A percentile compares a stretch with the other conserved stretches of the same genome.
Evolutionary conservation across 768 basidiomycete species (phyloP).

Genomic region (Mycena metata): DNA sequence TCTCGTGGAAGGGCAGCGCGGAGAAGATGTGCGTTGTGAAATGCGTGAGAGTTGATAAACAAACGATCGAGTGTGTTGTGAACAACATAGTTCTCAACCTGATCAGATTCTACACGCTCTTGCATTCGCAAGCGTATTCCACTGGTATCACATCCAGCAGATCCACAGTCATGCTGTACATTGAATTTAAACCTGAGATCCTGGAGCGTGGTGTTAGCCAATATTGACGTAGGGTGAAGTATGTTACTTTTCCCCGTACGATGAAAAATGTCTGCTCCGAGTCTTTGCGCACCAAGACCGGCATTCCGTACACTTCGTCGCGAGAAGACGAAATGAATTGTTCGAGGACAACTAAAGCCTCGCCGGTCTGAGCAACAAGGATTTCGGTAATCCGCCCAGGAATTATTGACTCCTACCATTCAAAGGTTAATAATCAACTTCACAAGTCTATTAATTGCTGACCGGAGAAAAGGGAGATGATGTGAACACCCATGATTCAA

Average conservation of each 20-base stretch:
- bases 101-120: slow-evolving; percentile 33
- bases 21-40: slow-evolving; percentile 10
- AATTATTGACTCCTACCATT: no score
- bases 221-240: not conserved
- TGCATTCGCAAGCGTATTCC: slow-evolving; percentile 30
- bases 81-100: slow-evolving; percentile 20
- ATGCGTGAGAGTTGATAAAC: slow-evolving; percentile 41
- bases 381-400: no score
- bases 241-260: not conserved
- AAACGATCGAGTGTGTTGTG: slow-evolving; percentile 35
- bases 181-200: slow-evolving; percentile 40
- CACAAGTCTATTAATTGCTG: no score
- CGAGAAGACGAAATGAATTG: no score
- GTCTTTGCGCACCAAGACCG: slow-evolving; percentile 10
- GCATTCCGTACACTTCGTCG: slow-evolving; percentile 10
- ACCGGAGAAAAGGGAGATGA: no score
- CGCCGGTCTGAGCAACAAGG: no score
- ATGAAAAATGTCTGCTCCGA: slow-evolving; percentile 1
- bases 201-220: not conserved
- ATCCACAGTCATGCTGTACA: slow-evolving; percentile 43
- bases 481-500: no score
- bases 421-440: no score
- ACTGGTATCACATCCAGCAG: slow-evolving; percentile 26
- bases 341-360: no score
- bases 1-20: slow-evolving; percentile 22